phyloP scores from a whole-genome alignment of 306 rosid genomes.

The Trifolium fragiferum region DNA sequence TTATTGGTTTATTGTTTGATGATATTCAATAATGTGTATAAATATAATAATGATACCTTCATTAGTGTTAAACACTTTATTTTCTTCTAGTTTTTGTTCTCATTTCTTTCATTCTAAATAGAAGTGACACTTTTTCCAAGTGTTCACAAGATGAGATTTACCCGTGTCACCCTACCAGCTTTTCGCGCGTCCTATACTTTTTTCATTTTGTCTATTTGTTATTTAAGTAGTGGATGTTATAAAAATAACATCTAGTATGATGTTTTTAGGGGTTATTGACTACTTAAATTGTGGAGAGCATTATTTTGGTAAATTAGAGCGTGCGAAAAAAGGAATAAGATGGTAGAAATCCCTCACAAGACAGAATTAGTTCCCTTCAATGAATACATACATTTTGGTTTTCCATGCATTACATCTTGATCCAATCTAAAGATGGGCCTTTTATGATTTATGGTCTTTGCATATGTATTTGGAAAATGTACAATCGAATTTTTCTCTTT shows the following conservation, averaged over 20 bases:
- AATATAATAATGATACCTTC: background rate
- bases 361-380: background rate
- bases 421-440: background rate
- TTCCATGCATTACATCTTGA: background rate
- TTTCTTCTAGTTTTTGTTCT: background rate
- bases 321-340: too few species aligned
- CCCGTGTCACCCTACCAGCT: too few species aligned
- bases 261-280: too few species aligned
- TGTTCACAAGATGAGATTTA: background rate
- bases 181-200: too few species aligned
- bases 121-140: conserved; percentile 19
- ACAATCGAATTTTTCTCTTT: background rate
- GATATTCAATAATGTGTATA: background rate
- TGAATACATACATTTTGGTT: background rate
- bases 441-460: background rate
- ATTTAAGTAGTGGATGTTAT: too few species aligned
- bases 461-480: background rate
- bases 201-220: too few species aligned
- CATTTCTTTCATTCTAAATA: conserved; percentile 18
- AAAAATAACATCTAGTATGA: too few species aligned
- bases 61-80: background rate
- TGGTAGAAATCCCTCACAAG: too few species aligned
- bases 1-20: background rate
- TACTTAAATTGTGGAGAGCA: too few species aligned
- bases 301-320: too few species aligned